Evolutionary conservation across 148 eudicot genomes (phyloP).

Genomic region (Simmondsia chinensis): DNA sequence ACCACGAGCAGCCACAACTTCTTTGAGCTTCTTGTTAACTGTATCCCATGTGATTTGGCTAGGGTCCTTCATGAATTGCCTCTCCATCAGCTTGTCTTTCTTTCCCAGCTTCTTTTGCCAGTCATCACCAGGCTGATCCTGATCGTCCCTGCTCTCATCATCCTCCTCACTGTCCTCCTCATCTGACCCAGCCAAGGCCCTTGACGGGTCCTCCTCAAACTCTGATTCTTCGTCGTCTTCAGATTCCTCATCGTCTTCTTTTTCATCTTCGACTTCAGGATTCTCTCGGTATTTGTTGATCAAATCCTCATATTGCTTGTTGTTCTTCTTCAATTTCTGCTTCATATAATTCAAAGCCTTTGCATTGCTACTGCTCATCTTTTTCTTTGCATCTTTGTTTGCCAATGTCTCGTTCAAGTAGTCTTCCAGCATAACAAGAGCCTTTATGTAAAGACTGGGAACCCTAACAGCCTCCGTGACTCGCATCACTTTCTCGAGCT

Average conservation of each 20-base stretch:
- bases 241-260: slow-evolving; percentile 20
- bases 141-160: slow-evolving; percentile 17
- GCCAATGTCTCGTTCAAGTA: slow-evolving; percentile 54
- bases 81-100: slow-evolving; percentile 66
- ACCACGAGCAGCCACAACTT: slow-evolving; percentile 64
- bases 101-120: slow-evolving; percentile 50
- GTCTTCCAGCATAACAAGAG: slow-evolving; percentile 75
- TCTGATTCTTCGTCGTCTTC: slow-evolving; percentile 26
- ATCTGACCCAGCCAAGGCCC: slow-evolving; percentile 18
- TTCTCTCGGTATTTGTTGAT: slow-evolving; percentile 55
- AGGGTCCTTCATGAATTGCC: slow-evolving; percentile 37
- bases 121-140: slow-evolving; percentile 21
- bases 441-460: slow-evolving; percentile 52
- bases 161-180: slow-evolving; percentile 31
- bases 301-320: slow-evolving; percentile 62
- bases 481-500: slow-evolving; percentile 72
- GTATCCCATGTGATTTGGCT: slow-evolving; percentile 47
- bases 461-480: slow-evolving; percentile 45
- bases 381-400: slow-evolving; percentile 74
- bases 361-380: slow-evolving; percentile 74
- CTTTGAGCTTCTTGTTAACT: slow-evolving; percentile 73
- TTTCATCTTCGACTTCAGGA: slow-evolving; percentile 53
- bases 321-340: slow-evolving; percentile 75
- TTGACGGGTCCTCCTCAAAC: slow-evolving; percentile 32
- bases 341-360: slow-evolving; percentile 76